A percentile compares a stretch with the other conserved stretches of the same genome.
phyloP scores from a whole-genome alignment of 2,329 filamentous ascomycete genomes.

The Huntiella abstrusa region DNA sequence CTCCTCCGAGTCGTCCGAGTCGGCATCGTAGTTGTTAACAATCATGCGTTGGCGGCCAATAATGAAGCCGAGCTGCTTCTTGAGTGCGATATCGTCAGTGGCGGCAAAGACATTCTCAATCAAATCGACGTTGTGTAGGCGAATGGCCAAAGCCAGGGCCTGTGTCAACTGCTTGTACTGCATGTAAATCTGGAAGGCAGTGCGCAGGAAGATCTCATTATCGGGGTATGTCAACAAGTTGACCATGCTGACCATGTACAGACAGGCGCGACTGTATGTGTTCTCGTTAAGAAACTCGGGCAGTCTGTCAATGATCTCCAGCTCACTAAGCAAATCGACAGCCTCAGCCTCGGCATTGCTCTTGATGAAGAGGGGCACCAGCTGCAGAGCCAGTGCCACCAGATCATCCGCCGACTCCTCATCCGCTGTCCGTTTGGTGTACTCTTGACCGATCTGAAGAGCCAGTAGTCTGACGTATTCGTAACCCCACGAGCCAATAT shows the following conservation, averaged over 20 bases:
- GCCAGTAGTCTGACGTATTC: constrained; percentile 95
- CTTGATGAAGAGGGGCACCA: constrained; percentile 88
- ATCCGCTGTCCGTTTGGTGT: constrained; percentile 66
- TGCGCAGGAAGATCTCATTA: constrained; percentile 85
- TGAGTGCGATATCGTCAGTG: constrained; percentile 61
- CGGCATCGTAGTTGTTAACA: constrained; percentile 45
- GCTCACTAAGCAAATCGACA: constrained; percentile 87
- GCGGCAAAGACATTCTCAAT: constrained; percentile 68
- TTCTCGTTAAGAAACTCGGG: constrained; percentile 81
- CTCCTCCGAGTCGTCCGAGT: constrained; percentile 50
- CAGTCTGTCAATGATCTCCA: constrained; percentile 91
- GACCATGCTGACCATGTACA: constrained; percentile 99
- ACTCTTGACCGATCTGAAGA: constrained; percentile 88
- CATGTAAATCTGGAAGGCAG: constrained; percentile 85
- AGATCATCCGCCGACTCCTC: constrained; percentile 74
- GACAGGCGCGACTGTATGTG: constrained; percentile 78
- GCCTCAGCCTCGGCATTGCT: constrained; percentile 97
- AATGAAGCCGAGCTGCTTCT: constrained; percentile 87
- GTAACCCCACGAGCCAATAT: constrained; percentile 94
- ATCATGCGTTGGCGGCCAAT: constrained; percentile 82
- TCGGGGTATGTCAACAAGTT: constrained; percentile 93
- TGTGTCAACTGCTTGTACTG: constrained; percentile 84
- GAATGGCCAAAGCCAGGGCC: constrained; percentile 84
- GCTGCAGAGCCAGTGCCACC: constrained; percentile 60
- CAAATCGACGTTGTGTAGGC: constrained; percentile 69